A percentile compares a stretch with the other conserved stretches of the same genome.
Conservation (phyloP, 352 stramenopile species). For the Hyaloperonospora arabidopsidis region DNA sequence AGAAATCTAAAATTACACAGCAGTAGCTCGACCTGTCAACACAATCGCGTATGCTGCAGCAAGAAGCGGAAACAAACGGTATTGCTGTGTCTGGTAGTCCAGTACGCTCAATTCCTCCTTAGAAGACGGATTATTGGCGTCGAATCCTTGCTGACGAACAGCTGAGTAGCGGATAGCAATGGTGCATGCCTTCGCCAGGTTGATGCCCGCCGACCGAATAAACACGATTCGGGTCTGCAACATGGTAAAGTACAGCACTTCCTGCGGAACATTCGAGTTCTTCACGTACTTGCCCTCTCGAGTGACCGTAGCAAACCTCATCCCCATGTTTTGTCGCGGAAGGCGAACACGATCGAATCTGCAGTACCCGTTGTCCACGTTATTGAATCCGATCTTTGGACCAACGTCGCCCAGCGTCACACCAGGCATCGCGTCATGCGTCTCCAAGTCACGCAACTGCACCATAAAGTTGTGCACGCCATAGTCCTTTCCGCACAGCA, state of each 20-base stretch:
- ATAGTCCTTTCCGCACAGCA: constrained; percentile 73
- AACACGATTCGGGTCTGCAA: constrained; percentile 68
- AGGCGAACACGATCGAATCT: constrained; percentile 27
- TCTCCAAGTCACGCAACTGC: constrained; percentile 87
- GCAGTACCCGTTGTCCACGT: constrained; percentile 64
- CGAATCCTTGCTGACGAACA: constrained; percentile 84
- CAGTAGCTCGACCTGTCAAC: constrained; percentile 30
- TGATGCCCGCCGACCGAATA: constrained; percentile 35
- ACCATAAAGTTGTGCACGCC: constrained; percentile 97
- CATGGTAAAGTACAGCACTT: constrained; percentile 78
- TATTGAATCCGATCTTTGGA: constrained; percentile 68
- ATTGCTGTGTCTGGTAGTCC: constrained; percentile 93
- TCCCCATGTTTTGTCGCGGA: constrained; percentile 63
- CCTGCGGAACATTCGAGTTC: constrained; percentile 36
- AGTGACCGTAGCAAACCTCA: constrained; percentile 49
- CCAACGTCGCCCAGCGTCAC: constrained; percentile 61
- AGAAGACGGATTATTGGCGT: constrained; percentile 40
- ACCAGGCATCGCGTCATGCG: constrained; percentile 39
- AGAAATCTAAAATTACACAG: neutral
- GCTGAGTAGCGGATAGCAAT: constrained; percentile 93
- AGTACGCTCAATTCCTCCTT: constrained; percentile 86
- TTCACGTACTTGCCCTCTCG: constrained; percentile 57
- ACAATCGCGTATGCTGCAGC: constrained; percentile 88
- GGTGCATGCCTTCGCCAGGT: constrained; percentile 84
- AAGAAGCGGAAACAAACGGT: constrained; percentile 89